Evolutionary conservation across 305 asterid genomes (phyloP).

Genomic region (Striga hermonthica): DNA sequence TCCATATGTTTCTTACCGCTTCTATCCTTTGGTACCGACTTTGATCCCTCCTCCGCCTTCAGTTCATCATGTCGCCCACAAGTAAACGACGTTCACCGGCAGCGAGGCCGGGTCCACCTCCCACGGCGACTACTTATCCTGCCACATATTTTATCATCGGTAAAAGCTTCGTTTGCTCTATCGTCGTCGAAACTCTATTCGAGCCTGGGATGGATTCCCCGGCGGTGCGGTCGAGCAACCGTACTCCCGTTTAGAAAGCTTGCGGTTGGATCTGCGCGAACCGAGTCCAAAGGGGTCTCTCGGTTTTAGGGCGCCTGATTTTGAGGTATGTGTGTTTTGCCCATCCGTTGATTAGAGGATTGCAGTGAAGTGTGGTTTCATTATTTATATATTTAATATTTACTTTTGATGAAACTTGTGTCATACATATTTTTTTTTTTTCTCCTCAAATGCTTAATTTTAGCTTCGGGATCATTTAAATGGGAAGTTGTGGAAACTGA

Average conservation of each 20-base stretch:
- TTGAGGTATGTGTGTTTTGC: constrained; percentile 54
- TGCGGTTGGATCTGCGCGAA: constrained; percentile 68
- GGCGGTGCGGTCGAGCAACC: constrained; percentile 32
- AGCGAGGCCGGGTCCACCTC: constrained; percentile 19
- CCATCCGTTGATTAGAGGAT: neutral
- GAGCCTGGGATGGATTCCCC: constrained; percentile 36
- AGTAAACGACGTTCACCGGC: constrained; percentile 22
- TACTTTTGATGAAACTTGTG: neutral
- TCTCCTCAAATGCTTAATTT: constrained; percentile 25
- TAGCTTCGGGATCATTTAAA: constrained; percentile 89
- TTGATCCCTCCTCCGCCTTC: too few species aligned
- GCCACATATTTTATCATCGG: constrained; percentile 28
- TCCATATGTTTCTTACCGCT: too few species aligned
- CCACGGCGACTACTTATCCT: constrained; percentile 32
- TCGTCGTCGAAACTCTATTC: constrained; percentile 40
- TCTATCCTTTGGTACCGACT: too few species aligned
- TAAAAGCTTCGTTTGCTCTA: constrained; percentile 13
- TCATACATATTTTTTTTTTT: neutral
- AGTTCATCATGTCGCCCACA: too few species aligned
- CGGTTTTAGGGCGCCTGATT: constrained; percentile 78
- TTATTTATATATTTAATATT: neutral
- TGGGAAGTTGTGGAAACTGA: constrained; percentile 71
- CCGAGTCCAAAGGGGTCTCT: constrained; percentile 69
- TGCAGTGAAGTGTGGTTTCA: neutral
- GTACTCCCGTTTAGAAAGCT: constrained; percentile 43